Base-by-base conservation (phyloP, 2,329 filamentous ascomycete species). In the Penicillium griseofulvum region DNA sequence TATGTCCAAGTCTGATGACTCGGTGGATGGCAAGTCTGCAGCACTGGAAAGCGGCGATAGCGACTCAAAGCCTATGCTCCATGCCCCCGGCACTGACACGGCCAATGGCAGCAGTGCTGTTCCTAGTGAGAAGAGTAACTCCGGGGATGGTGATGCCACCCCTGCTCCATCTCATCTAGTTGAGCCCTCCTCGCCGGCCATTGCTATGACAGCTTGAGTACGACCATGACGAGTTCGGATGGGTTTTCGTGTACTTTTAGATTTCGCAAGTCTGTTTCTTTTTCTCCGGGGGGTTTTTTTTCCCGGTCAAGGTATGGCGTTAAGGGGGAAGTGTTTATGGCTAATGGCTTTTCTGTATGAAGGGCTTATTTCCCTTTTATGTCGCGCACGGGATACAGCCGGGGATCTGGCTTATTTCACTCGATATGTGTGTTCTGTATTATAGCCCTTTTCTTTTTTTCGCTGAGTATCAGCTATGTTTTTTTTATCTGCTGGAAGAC, bases 111-210 rank as follows among this genome's bases (percentile, higher is more conserved):
- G 63, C 71, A 85, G 81, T 62, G 83, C 79, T 19, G 72, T 85
- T 48, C 78, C 80, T 33, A 83, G 83, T 64, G 85, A 87, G 60
- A 83, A 81, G 75, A 86, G 82, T 65, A 81, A 80, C 52, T 77
- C 75, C n/a, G 80, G 78, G 36, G 77, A 79, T 34, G 76, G 76
- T 31, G 72, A 77, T 58, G 71, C 77, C 45, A 78, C 80, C 12
- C 70, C 75, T 10, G 71, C 77, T 50, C 42, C 42, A 16, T 72
- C 76, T 14, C 77, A 78, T 56, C 68, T 74, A 38, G 74, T 78
- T 17, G 82, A 80, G 64, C 83, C 83, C 39, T 83, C 83, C 14
- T 77, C 78, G 48, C 78, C 80, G 22, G 71, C 71, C 33, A 69
- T 76, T 59, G 68, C 73, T 41, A 71, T 76, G 65, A 58, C 72